A percentile compares a stretch with the other conserved stretches of the same genome.
These are phyloP conservation scores for Kwoniella botswanensis DNA, from an alignment of 768 basidiomycete genomes.

Conservation along the genomic window DNA sequence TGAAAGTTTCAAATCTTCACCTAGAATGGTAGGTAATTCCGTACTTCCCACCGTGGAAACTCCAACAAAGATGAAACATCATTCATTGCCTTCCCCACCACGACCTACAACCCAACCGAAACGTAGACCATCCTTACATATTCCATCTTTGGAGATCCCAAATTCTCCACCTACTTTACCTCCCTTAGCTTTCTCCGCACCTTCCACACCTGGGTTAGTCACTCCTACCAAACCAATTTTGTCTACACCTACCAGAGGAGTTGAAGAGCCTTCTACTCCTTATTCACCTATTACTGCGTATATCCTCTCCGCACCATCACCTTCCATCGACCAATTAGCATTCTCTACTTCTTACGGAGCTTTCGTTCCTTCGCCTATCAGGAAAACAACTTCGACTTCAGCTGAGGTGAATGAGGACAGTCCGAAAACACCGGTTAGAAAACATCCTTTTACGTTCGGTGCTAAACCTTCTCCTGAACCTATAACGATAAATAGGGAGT, in stretches of 20 bases:
- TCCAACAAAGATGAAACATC: constrained; percentile 9
- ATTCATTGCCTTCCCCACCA: constrained; percentile 8
- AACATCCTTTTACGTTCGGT: constrained; percentile 26
- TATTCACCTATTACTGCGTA: constrained; percentile 41
- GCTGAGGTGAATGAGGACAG: neutral
- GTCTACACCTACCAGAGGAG: constrained; percentile 1
- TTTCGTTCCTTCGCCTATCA: neutral
- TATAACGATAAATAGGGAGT: neutral
- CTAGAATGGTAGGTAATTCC: constrained; percentile 1
- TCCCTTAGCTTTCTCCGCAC: constrained; percentile 9
- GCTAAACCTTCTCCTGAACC: constrained; percentile 20
- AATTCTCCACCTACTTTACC: constrained; percentile 11
- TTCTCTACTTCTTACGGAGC: constrained; percentile 10
- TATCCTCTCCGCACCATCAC: constrained; percentile 32
- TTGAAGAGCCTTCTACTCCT: constrained; percentile 14
- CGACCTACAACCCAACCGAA: neutral
- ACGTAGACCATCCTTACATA: constrained; percentile 10
- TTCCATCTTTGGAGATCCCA: constrained; percentile 6
- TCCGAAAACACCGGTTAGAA: constrained; percentile 11
- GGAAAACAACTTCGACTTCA: neutral
- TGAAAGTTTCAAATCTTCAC: constrained; percentile 25
- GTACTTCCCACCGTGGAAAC: neutral
- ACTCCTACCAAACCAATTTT: constrained; percentile 10
- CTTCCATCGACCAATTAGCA: constrained; percentile 13
- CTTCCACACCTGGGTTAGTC: neutral